Conservation (phyloP, 208 protist species). For the Crithidia brevicula region DNA sequence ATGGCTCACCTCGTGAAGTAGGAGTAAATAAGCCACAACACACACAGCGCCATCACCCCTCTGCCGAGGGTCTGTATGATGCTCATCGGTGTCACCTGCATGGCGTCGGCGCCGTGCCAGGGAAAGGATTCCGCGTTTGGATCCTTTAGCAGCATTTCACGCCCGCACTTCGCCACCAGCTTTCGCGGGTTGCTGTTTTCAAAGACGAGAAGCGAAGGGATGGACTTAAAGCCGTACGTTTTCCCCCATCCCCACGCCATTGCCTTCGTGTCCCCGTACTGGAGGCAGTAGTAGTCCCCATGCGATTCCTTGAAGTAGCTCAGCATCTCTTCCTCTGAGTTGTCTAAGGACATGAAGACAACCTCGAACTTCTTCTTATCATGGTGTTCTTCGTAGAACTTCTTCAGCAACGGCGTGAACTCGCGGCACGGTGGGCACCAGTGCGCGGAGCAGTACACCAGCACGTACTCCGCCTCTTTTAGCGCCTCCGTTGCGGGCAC, state of each 20-base stretch:
- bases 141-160: conserved; percentile 21
- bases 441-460: conserved; percentile 86
- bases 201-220: conserved; percentile 60
- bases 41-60: not conserved
- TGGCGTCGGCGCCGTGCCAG: conserved; percentile 26
- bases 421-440: conserved; percentile 82
- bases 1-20: not conserved
- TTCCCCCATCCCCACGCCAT: conserved; percentile 19
- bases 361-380: conserved; percentile 63
- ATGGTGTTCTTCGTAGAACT: conserved; percentile 53
- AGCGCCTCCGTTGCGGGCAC: conserved; percentile 27
- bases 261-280: conserved; percentile 36
- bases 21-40: conserved; percentile 18
- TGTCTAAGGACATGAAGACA: conserved; percentile 67
- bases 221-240: conserved; percentile 26
- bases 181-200: conserved; percentile 24
- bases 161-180: conserved; percentile 6
- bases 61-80: conserved; percentile 1
- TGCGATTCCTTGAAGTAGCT: conserved; percentile 51
- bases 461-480: conserved; percentile 43
- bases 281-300: conserved; percentile 56
- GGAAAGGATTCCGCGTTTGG: conserved; percentile 25
- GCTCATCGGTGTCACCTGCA: not conserved
- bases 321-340: conserved; percentile 44
- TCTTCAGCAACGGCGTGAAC: conserved; percentile 74